Percentiles rank a stretch among this genome's conserved stretches.
Evolutionary conservation across 2,329 filamentous ascomycete genomes (phyloP).

Genomic region (Diaporthe helianthi): DNA sequence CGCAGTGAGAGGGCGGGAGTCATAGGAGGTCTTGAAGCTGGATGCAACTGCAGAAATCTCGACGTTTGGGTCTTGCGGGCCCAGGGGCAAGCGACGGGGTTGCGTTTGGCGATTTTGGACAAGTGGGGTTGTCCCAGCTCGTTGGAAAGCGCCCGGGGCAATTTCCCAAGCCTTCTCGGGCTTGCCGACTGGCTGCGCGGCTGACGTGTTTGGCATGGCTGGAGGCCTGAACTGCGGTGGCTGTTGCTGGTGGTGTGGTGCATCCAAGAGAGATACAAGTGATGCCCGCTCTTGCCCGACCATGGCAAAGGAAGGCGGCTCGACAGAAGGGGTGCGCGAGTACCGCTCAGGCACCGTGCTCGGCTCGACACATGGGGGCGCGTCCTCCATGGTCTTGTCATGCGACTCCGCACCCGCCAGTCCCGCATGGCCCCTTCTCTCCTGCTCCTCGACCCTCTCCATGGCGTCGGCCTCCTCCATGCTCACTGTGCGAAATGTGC

Average conservation of each 20-base stretch:
- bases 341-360: slow-evolving; percentile 44
- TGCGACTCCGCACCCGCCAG: slow-evolving; percentile 37
- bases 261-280: slow-evolving; percentile 67
- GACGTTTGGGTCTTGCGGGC: slow-evolving; percentile 31
- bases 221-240: slow-evolving; percentile 49
- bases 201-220: slow-evolving; percentile 52
- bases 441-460: slow-evolving; percentile 42
- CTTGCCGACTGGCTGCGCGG: slow-evolving; percentile 36
- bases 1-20: slow-evolving; percentile 53
- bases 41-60: slow-evolving; percentile 16
- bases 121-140: slow-evolving; percentile 1
- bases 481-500: slow-evolving; percentile 67
- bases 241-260: slow-evolving; percentile 53
- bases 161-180: slow-evolving; percentile 34
- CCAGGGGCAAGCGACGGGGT: slow-evolving; percentile 24
- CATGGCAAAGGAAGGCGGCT: slow-evolving; percentile 66
- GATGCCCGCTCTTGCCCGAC: slow-evolving; percentile 62
- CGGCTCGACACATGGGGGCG: slow-evolving; percentile 4
- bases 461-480: slow-evolving; percentile 58
- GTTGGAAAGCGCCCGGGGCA: slow-evolving; percentile 28
- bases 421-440: slow-evolving; percentile 39
- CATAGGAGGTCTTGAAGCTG: slow-evolving; percentile 30
- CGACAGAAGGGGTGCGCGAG: slow-evolving; percentile 67
- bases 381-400: slow-evolving; percentile 34
- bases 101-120: slow-evolving; percentile 3